Base-by-base conservation (phyloP, 176 grass and related monocot species). In the Aegilops umbellulata region DNA sequence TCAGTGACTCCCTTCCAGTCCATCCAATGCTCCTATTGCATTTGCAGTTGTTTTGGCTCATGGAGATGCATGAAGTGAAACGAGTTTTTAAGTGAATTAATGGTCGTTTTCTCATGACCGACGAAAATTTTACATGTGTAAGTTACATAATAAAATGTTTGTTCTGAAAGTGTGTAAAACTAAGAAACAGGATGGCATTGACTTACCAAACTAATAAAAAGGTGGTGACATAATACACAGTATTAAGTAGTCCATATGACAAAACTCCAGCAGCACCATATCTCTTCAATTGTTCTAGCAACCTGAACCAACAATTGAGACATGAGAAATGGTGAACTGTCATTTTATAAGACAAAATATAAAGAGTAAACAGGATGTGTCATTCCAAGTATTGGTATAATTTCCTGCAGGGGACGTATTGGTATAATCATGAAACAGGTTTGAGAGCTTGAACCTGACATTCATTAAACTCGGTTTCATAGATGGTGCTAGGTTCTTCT, bases 221-320 rank as follows among this genome's bases (percentile, higher is more conserved):
- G 17, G 93, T 83, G 47, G 84, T 95, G n/a, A 91, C 69, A 92
- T 95, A 95, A 81, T 98, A 98, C 47, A 92, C 63, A 2, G 93
- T 98, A 82, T 98, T 98, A 89, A 98, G 93, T 69, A 98, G 88
- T 62, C 96, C 96, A 88, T 98, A 98, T 36, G 93, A 91, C 27
- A 98, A 87, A 88, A 98, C 84, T 36, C 96, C 96, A 57, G 93
- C 89, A 89, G 88, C 79, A 79, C 96, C 96, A 77, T 98, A 98
- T 90, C 92, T 92, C 90, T 92, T 98, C 41, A 98, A 79, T 72
- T 87, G 88, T 78, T 94, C 53, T 35, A 98, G 84, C 78, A 95
- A 68, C 51, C 96, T 98, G 82, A 36, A 57, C 26, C 49, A 79
- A 17, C 10, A 69, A 38, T 42, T 42, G 60, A 38, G 42, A 39